These are phyloP conservation scores for Chytridium lagenaria DNA, from an alignment of 371 early-diverging fungal genomes.

Conservation along the genomic window DNA sequence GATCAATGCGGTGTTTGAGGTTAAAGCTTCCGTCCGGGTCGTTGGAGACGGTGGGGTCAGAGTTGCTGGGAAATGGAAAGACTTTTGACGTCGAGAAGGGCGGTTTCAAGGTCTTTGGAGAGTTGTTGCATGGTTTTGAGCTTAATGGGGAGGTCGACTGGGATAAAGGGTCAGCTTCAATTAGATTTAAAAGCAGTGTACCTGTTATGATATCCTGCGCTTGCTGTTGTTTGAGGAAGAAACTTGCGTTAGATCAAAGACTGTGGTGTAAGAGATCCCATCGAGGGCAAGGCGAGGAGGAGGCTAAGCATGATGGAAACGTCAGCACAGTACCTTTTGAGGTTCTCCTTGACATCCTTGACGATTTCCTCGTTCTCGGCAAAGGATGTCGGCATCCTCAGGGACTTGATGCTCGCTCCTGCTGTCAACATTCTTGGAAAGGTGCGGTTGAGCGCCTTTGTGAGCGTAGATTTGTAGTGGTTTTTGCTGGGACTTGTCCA, in stretches of 20 bases:
- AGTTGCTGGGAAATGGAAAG: too few species aligned
- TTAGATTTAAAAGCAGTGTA: not conserved
- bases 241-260: too few species aligned
- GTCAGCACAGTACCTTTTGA: too few species aligned
- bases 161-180: not conserved
- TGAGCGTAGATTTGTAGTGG: not conserved
- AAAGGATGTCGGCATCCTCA: not conserved
- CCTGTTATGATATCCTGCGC: not conserved
- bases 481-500: too few species aligned
- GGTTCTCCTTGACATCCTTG: not conserved
- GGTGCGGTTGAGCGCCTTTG: not conserved
- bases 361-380: not conserved
- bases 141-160: conserved; percentile 17
- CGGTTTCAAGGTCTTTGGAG: not conserved
- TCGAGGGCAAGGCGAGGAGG: not conserved
- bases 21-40: not conserved
- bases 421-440: not conserved
- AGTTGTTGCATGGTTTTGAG: not conserved
- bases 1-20: conserved; percentile 10
- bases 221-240: not conserved
- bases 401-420: not conserved
- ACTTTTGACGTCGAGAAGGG: not conserved
- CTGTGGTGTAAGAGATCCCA: not conserved
- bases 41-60: not conserved
- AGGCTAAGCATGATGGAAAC: not conserved